A percentile compares a stretch with the other conserved stretches of the same genome.
These are phyloP conservation scores for Naganishia cerealis DNA, from an alignment of 1,284 basidiomycete genomes.

Conservation along the genomic window DNA sequence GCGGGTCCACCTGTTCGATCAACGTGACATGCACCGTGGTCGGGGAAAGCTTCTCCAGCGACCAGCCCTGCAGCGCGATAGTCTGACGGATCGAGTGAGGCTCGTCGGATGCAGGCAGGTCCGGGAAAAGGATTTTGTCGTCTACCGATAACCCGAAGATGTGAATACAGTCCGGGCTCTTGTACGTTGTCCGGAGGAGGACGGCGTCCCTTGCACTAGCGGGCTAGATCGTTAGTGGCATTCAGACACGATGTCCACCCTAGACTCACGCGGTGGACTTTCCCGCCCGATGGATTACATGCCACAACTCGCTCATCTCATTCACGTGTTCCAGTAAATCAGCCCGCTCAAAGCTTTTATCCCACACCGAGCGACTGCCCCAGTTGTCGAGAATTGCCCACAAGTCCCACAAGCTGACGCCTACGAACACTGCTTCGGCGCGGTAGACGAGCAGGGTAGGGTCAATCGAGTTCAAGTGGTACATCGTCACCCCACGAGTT, in stretches of 20 bases:
- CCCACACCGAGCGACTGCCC: slow-evolving; percentile 81
- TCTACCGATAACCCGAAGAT: slow-evolving; percentile 94
- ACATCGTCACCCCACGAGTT: slow-evolving; percentile 82
- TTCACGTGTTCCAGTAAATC: slow-evolving; percentile 83
- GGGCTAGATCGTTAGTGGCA: slow-evolving; percentile 30
- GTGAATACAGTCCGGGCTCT: slow-evolving; percentile 91
- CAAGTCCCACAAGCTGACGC: slow-evolving; percentile 94
- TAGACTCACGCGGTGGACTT: slow-evolving; percentile 82
- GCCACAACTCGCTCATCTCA: slow-evolving; percentile 88
- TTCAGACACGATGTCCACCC: background rate
- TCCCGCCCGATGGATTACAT: slow-evolving; percentile 61
- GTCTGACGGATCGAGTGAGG: slow-evolving; percentile 85
- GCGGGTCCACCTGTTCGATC: slow-evolving; percentile 94
- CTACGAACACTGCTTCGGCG: slow-evolving; percentile 96
- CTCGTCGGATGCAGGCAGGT: slow-evolving; percentile 66
- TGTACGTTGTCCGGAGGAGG: slow-evolving; percentile 91
- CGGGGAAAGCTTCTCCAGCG: slow-evolving; percentile 90
- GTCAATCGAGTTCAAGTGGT: slow-evolving; percentile 95
- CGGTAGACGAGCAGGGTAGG: slow-evolving; percentile 93
- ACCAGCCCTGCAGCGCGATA: slow-evolving; percentile 94
- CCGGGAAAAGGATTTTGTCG: slow-evolving; percentile 79
- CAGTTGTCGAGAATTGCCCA: slow-evolving; percentile 82
- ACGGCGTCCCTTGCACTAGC: slow-evolving; percentile 82
- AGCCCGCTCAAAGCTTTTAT: slow-evolving; percentile 84
- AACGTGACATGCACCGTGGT: slow-evolving; percentile 92